Percentiles rank a stretch among this genome's conserved stretches.
Conservation (phyloP, 768 basidiomycete genomes). For the Daedaleopsis nitida region DNA sequence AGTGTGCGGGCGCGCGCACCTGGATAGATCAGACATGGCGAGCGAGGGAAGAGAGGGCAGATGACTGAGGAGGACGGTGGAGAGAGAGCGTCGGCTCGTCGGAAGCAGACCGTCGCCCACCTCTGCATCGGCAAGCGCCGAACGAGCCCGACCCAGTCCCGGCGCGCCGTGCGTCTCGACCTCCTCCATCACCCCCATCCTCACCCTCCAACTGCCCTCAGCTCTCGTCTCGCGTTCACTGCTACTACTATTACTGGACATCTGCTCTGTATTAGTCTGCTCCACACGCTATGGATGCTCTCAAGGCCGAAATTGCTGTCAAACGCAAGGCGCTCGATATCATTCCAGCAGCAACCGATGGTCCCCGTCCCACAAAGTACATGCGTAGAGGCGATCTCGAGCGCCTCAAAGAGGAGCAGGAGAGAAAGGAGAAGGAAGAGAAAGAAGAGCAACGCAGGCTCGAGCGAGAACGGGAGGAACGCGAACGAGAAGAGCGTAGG, state of each 20-base stretch:
- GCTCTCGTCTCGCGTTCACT: neutral
- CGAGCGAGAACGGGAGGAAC: slow-evolving; percentile 22
- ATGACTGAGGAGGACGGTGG: neutral
- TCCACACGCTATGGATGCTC: slow-evolving; percentile 71
- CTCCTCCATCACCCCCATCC: neutral
- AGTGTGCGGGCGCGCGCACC: slow-evolving; percentile 28
- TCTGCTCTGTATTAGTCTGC: neutral
- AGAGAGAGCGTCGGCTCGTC: slow-evolving; percentile 6
- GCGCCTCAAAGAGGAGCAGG: slow-evolving; percentile 53
- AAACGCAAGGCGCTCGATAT: slow-evolving; percentile 80
- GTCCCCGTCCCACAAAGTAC: slow-evolving; percentile 75
- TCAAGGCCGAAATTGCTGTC: slow-evolving; percentile 84
- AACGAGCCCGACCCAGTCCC: slow-evolving; percentile 16
- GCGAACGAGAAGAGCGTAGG: slow-evolving; percentile 30
- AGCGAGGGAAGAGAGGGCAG: slow-evolving; percentile 17
- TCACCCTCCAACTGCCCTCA: neutral
- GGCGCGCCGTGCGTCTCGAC: slow-evolving; percentile 10
- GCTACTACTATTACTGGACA: neutral
- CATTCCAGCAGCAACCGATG: slow-evolving; percentile 21
- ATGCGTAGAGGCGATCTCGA: slow-evolving; percentile 92
- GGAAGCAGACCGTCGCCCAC: slow-evolving; percentile 3
- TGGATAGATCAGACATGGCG: slow-evolving; percentile 64
- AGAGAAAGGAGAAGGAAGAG: slow-evolving; percentile 43
- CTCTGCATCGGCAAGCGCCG: slow-evolving; percentile 2
- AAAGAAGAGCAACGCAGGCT: slow-evolving; percentile 29